These are phyloP conservation scores for Lactifluus volemus DNA, from an alignment of 768 basidiomycete species.

Conservation along the genomic window DNA sequence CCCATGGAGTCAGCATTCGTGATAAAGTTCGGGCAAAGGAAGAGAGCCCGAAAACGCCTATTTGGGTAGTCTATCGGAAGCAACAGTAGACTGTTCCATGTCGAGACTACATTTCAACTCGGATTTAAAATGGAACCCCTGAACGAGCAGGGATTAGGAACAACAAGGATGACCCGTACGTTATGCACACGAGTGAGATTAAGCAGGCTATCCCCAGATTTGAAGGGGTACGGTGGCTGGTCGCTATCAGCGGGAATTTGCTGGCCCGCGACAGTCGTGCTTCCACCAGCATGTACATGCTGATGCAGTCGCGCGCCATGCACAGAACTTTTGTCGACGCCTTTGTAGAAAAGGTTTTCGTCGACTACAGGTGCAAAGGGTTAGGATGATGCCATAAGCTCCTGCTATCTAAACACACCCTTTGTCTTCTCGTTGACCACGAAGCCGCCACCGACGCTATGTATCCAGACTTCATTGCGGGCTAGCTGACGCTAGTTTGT, in stretches of 20 bases:
- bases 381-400: background rate
- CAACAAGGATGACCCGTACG: constrained; percentile 36
- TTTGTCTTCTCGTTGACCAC: constrained; percentile 94
- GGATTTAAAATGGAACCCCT: background rate
- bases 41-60: background rate
- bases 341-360: constrained; percentile 93
- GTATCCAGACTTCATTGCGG: background rate
- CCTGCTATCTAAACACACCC: constrained; percentile 34
- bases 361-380: constrained; percentile 46
- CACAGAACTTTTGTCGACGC: constrained; percentile 74
- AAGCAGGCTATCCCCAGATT: constrained; percentile 65
- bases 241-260: constrained; percentile 26
- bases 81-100: background rate
- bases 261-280: background rate
- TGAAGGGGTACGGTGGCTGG: constrained; percentile 80
- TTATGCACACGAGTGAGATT: constrained; percentile 74
- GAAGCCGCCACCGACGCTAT: constrained; percentile 84
- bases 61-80: background rate
- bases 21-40: background rate
- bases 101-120: background rate
- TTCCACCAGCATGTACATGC: constrained; percentile 30
- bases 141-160: background rate
- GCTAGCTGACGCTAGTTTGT: background rate
- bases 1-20: background rate
- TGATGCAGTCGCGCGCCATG: constrained; percentile 75